Evolutionary conservation across 371 early-diverging fungal genomes (phyloP), one percentile per base, ranked within the genome.

Genomic region (Zopfochytrium polystomum): DNA sequence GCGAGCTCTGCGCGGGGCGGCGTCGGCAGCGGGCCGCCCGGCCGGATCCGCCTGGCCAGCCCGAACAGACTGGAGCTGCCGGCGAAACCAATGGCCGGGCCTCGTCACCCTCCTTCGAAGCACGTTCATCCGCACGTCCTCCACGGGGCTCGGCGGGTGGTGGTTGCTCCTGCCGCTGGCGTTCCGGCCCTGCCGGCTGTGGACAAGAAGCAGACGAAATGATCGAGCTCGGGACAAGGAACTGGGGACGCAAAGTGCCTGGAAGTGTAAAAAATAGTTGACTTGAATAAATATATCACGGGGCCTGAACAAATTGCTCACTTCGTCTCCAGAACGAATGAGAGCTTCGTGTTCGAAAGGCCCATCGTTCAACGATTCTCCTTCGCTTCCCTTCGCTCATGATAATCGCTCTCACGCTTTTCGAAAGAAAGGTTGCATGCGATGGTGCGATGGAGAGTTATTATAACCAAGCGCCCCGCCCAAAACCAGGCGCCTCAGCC

Each of bases 91-190:
- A 60, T 47, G 20, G 61, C 47, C 5, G 25, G 45, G 29, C 25
- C 46, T 1, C 25, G 25, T 4, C 62, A 58, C n/a, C 62, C 52
- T n/a, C 32, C 65, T 18, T 70, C 67, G 11, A 66, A 64, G 30
- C 71, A 71, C 47, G 71, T 66, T 13, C 70, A 65, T 34, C 63
- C 70, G 27, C 66, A 66, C 33, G 52, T 22, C 9, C 9, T 23
- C 27, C 60, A 66, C 9, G 54, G 58, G n/a, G 18, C 45, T 20
- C 23, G 52, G 26, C 35, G 63, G 54, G 47, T 60, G 2, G 67
- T 57, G 47, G 67, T 66, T 5, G 53, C 61, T 33, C 54, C 61
- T 7, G 61, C 61, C 11, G 52, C 52, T n/a, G 55, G 44, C 9
- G 23, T 20, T 20, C 29, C 35, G 44, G 15, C 38, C 32, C 22